Conservation (phyloP, 1,139 yeast species). For the Candida sp. region DNA sequence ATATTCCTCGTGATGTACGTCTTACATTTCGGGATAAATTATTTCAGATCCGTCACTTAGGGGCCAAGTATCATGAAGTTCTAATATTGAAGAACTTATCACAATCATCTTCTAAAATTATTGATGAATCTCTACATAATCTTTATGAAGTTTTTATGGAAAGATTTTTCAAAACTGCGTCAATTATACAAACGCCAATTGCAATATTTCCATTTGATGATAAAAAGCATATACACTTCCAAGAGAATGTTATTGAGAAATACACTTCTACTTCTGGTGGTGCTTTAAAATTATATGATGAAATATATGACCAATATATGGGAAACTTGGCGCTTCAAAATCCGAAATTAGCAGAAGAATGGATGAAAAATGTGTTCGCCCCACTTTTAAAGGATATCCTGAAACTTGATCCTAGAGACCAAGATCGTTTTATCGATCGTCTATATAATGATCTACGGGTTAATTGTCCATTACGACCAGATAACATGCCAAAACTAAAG, state of each 20-base stretch:
- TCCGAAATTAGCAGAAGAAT: conserved; percentile 8
- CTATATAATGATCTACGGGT: conserved; percentile 1
- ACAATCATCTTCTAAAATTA: neutral
- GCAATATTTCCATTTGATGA: conserved; percentile 9
- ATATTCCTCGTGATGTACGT: neutral
- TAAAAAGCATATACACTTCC: conserved; percentile 4
- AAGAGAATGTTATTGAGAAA: conserved; percentile 6
- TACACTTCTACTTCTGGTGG: conserved; percentile 12
- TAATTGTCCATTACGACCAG: neutral
- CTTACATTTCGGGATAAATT: neutral
- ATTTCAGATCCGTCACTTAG: conserved; percentile 4
- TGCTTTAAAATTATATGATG: conserved; percentile 12
- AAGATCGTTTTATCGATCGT: conserved; percentile 6
- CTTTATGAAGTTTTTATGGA: conserved; percentile 11
- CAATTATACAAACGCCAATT: conserved; percentile 8
- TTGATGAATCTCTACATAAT: neutral
- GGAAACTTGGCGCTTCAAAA: conserved; percentile 14
- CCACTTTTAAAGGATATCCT: conserved; percentile 3
- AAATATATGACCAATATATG: conserved; percentile 19
- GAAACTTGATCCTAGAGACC: neutral
- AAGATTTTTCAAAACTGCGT: conserved; percentile 14
- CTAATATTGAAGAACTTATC: conserved; percentile 1
- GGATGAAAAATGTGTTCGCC: conserved; percentile 14
- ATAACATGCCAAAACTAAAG: neutral
- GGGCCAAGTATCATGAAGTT: conserved; percentile 6